phyloP scores from a whole-genome alignment of 2,329 filamentous ascomycete genomes.

The Colletotrichum eremochloae region DNA sequence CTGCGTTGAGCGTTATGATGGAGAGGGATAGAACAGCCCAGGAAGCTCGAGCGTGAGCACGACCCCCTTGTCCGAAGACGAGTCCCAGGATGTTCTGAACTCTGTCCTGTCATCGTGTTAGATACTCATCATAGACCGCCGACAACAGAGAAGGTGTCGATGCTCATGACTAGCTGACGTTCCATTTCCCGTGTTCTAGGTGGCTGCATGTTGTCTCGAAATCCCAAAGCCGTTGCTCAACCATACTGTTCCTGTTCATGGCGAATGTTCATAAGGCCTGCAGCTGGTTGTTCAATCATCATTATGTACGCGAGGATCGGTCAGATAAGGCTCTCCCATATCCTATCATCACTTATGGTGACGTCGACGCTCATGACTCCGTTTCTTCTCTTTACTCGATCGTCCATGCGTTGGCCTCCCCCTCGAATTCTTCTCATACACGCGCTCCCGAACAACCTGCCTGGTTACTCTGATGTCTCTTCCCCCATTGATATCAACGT shows the following conservation, averaged over 20 bases:
- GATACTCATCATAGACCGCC: constrained; percentile 42
- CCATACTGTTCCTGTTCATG: neutral
- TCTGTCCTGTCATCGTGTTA: constrained; percentile 29
- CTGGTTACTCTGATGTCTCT: constrained; percentile 5
- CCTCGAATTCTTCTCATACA: constrained; percentile 19
- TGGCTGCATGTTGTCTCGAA: neutral
- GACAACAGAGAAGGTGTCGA: constrained; percentile 39
- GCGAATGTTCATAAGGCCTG: neutral
- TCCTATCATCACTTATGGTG: neutral
- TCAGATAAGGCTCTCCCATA: neutral
- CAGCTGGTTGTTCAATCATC: neutral
- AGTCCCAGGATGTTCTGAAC: constrained; percentile 12
- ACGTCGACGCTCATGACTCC: constrained; percentile 18
- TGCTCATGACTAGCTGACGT: constrained; percentile 37
- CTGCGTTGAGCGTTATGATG: constrained; percentile 37
- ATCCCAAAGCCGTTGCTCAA: neutral
- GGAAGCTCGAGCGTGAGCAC: constrained; percentile 15
- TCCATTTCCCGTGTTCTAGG: constrained; percentile 4
- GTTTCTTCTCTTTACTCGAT: constrained; percentile 19
- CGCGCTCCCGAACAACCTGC: constrained; percentile 16
- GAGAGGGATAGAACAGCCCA: constrained; percentile 6
- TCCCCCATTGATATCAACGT: neutral
- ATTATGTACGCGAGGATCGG: too few relatives aligned
- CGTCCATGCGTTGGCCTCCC: constrained; percentile 9
- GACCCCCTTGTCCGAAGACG: neutral